Evolutionary conservation across 768 basidiomycete species (phyloP).

Genomic region (Boletus speciosus): DNA sequence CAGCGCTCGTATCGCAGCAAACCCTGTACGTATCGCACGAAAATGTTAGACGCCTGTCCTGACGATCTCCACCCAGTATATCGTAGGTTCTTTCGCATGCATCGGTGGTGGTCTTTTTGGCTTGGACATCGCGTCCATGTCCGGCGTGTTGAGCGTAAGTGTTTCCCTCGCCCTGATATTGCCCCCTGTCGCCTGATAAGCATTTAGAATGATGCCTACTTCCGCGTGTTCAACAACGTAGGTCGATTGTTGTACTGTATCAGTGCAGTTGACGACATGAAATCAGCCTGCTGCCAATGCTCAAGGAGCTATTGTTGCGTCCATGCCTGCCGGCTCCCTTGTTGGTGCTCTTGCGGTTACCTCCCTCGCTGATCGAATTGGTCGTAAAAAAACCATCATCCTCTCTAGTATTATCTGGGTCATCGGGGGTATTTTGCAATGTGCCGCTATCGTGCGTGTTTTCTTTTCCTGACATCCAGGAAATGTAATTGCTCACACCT

Average conservation of each 20-base stretch:
- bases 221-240: slow-evolving; percentile 25
- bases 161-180: background rate
- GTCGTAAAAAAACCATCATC: slow-evolving; percentile 65
- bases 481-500: background rate
- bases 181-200: background rate
- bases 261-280: slow-evolving; percentile 2
- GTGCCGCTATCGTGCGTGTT: slow-evolving; percentile 45
- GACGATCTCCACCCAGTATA: slow-evolving; percentile 46
- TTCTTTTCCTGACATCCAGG: background rate
- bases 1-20: slow-evolving; percentile 51
- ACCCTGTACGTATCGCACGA: slow-evolving; percentile 41
- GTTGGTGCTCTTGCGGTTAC: slow-evolving; percentile 62
- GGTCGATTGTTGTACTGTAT: background rate
- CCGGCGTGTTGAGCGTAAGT: slow-evolving; percentile 61
- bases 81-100: slow-evolving; percentile 78
- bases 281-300: slow-evolving; percentile 45
- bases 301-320: slow-evolving; percentile 73
- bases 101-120: slow-evolving; percentile 79
- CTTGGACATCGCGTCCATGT: slow-evolving; percentile 82
- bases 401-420: slow-evolving; percentile 69
- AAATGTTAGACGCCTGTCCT: background rate
- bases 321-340: slow-evolving; percentile 73
- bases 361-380: slow-evolving; percentile 59
- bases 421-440: slow-evolving; percentile 69
- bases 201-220: slow-evolving; percentile 26